A percentile compares a stretch with the other conserved stretches of the same genome.
These are phyloP conservation scores for Phytophthora tubulina DNA, from an alignment of 352 stramenopile genomes.

Conservation along the genomic window DNA sequence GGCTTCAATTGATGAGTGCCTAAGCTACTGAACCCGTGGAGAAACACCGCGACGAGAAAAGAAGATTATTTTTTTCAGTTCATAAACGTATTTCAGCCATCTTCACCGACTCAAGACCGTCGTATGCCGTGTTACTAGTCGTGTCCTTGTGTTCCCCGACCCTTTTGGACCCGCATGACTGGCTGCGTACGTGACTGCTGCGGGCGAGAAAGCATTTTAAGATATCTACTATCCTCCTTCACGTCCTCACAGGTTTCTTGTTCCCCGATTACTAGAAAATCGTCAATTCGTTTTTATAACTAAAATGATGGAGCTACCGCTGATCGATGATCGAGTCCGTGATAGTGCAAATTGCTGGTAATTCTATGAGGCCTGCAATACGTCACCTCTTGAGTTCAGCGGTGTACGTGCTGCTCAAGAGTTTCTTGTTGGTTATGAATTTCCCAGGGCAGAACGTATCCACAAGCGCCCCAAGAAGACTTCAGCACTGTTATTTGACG, in stretches of 20 bases:
- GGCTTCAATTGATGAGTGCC: slow-evolving; percentile 49
- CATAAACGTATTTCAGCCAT: slow-evolving; percentile 24
- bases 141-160: slow-evolving; percentile 53
- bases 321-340: slow-evolving; percentile 39
- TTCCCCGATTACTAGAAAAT: slow-evolving; percentile 33
- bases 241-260: slow-evolving; percentile 49
- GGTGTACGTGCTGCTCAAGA: background rate
- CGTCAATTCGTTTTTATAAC: slow-evolving; percentile 13
- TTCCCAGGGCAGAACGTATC: slow-evolving; percentile 22
- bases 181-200: slow-evolving; percentile 46
- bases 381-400: slow-evolving; percentile 40
- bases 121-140: slow-evolving; percentile 37
- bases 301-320: slow-evolving; percentile 42
- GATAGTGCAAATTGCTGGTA: slow-evolving; percentile 40
- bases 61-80: slow-evolving; percentile 19
- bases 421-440: slow-evolving; percentile 39
- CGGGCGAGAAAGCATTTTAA: slow-evolving; percentile 49
- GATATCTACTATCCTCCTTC: slow-evolving; percentile 49
- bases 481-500: slow-evolving; percentile 33
- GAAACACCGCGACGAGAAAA: slow-evolving; percentile 46
- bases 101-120: slow-evolving; percentile 34
- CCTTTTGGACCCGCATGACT: slow-evolving; percentile 35
- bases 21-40: slow-evolving; percentile 56
- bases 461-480: slow-evolving; percentile 40
- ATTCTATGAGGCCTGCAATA: slow-evolving; percentile 42